phyloP scores from a whole-genome alignment of 1,284 basidiomycete species.

The Tremellales sp. region DNA sequence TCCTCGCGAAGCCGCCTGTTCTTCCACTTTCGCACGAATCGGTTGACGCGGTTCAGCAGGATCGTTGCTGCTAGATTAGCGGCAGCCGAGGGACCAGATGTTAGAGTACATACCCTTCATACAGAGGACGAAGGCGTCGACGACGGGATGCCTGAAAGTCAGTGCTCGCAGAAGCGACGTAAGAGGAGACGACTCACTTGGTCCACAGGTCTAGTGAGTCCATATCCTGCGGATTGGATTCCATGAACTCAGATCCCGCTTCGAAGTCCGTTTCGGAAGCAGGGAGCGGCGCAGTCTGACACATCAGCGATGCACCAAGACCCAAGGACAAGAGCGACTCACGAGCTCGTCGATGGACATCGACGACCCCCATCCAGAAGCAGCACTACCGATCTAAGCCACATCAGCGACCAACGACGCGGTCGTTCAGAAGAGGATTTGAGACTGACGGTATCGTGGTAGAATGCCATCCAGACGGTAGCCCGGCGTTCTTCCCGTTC shows the following conservation, averaged over 20 bases:
- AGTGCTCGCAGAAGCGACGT: too few relatives aligned
- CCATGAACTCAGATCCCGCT: conserved; percentile 21
- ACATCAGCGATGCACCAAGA: neutral
- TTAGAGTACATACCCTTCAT: conserved; percentile 22
- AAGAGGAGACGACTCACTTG: conserved; percentile 11
- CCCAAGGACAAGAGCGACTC: conserved; percentile 4
- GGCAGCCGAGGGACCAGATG: neutral
- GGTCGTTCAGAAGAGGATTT: neutral
- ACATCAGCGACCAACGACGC: neutral
- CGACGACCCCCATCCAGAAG: conserved; percentile 45
- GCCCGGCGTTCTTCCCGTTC: conserved; percentile 46
- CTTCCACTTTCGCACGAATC: conserved; percentile 43
- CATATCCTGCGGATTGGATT: conserved; percentile 43
- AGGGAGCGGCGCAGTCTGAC: conserved; percentile 35
- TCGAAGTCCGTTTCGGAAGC: conserved; percentile 37
- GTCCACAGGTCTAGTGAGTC: conserved; percentile 45
- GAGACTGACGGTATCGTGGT: conserved; percentile 34
- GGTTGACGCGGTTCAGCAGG: conserved; percentile 34
- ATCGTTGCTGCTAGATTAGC: conserved; percentile 22
- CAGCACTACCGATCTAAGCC: conserved; percentile 31
- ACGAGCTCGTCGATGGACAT: conserved; percentile 45
- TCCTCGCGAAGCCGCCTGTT: conserved; percentile 38
- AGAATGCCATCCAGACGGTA: conserved; percentile 45
- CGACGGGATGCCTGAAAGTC: conserved; percentile 35
- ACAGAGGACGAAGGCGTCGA: conserved; percentile 41